Base-by-base conservation (phyloP, 2,329 filamentous ascomycete genomes). In the Scleromitrula shiraiana region DNA sequence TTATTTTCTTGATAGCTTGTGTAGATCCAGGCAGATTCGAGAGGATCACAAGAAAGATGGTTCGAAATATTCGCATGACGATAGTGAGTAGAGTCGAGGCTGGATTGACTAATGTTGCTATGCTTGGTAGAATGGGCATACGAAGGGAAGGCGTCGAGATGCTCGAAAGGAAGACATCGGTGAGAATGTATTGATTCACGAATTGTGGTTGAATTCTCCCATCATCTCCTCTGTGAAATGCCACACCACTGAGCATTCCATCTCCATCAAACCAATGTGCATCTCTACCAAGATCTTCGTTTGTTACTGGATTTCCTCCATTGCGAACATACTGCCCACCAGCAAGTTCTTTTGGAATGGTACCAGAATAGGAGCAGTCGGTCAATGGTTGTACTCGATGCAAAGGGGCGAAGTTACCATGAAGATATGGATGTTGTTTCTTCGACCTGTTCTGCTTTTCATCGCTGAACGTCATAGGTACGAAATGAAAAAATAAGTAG, bases 201-300 rank as follows among this genome's bases (percentile, higher is more conserved):
- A 85, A 87, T 46, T 82, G 70, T 0, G 82, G 81, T 49, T 69
- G 62, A 1, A 82, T 70, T 2, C 63, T 54, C 0, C 59, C 53
- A 30, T 69, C 61, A 5, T 66, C 63, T 2, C 65, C 64, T 2
- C 68, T 69, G 23, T 68, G 68, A 60, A 84, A 87, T 15, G 70
- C 70, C 0, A 87, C 81, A 1, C 83, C 83, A 24, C 77, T 77
- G 9, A 87, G 74, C 83, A 87, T 87, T 4, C 83, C 83, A 60
- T 87, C 82, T 26, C 83, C 83, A 56, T 87, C 83, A 52, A 87
- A 87, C 82, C 82, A 86, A 60, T 87, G 83, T 7, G 78, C 74
- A 59, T 83, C 79, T 53, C 80, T 72, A 32, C 73, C 74, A 2
- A 78, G 62, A 46, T 83, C 76, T 19, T 76, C 68, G 50, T 85